Evolutionary conservation across 495 filamentous ascomycete species (phyloP), one percentile per base, ranked within the genome.

Genomic region (Echria macrotheca): DNA sequence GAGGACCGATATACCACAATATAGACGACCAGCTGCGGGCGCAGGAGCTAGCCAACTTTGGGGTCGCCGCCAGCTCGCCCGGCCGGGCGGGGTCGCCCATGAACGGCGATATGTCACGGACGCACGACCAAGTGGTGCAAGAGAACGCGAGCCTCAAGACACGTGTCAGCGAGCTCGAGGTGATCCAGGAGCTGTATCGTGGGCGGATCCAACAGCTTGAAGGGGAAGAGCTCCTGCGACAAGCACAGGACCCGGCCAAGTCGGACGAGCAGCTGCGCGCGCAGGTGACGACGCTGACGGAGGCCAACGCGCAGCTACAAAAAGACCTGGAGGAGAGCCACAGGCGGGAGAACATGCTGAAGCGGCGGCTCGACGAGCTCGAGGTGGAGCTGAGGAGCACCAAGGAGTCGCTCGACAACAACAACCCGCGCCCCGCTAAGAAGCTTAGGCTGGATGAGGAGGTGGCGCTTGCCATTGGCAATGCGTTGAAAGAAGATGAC

Each of bases 121-220:
- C 86, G 8, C 89, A 87, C 55, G 90, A 96, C 56, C 79, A 83
- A 40, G 71, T 94, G 9, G 70, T 87, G 37, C 81, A 84, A 10
- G 74, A 80, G 38, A 95, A 95, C 63, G 85, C 85, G 12, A 80
- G 79, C 33, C 71, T 96, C 28, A 93, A 90, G 71, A 96, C 90
- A 5, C 83, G 91, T 21, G 90, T 96, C 39, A 87, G 78, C 57
- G 93, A 99, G 64, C 75, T 99, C 17, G 93, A 99, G 62, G 79
- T 99, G 40, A 94, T 99, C 65, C 95, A 96, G 57, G 89, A 89
- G 55, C 76, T 98, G 21, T 97, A 94, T 72, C 77, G 87, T 24
- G 86, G 86, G n/a, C 82, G 91, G 19, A 85, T 97, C 32, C 77
- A 78, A 14, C 88, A 97, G 61, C 77, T 96, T 1, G 91, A 98